Base-by-base conservation (phyloP, 2,329 filamentous ascomycete species). In the Hypoxylon sp. region DNA sequence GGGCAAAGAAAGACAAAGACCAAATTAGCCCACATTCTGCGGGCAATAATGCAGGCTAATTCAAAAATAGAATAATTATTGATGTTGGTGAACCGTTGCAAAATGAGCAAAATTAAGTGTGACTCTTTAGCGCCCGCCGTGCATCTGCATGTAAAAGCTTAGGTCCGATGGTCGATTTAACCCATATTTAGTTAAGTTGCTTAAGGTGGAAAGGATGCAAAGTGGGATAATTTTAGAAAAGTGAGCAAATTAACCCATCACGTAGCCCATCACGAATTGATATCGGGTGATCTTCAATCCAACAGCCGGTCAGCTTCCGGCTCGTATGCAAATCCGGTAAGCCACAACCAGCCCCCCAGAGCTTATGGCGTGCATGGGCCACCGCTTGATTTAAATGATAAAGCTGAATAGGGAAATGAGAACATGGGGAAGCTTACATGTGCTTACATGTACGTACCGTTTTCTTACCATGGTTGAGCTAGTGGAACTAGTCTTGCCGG, bases 21-120 rank as follows among this genome's bases (percentile, higher is more conserved):
- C 70, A 72, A 73, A 76, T 76, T 76, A 76, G 66, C 59, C 72
- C 67, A 52, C 11, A 56, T 51, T 13, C 2, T 10, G 21, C 45
- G 38, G 11, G 41, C 14, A n/a, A 53, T 2, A 60, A 71, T 60
- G 48, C 52, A 74, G 75, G 75, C 60, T 72, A 77, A 76, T 72
- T 73, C 70, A 76, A 76, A 76, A 77, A 77, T 77, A 77, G 75
- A 72, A 75, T 48, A 64, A 64, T 67, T 67, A 67, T 62, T 28
- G 60, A 53, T 57, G 59, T 60, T 68, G 62, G 45, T 63, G 30
- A 51, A 73, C 58, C 58, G 43, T 71, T 61, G 64, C 64, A 68
- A 71, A 66, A 71, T 43, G 46, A 30, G 28, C 28, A 30, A 30
- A 30, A 30, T 30, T 30, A 6, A 58, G 65, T 69, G 71, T 68